These are phyloP conservation scores for Sarocladiaceae sp. DNA, from an alignment of 2,329 filamentous ascomycete genomes.

Conservation along the genomic window DNA sequence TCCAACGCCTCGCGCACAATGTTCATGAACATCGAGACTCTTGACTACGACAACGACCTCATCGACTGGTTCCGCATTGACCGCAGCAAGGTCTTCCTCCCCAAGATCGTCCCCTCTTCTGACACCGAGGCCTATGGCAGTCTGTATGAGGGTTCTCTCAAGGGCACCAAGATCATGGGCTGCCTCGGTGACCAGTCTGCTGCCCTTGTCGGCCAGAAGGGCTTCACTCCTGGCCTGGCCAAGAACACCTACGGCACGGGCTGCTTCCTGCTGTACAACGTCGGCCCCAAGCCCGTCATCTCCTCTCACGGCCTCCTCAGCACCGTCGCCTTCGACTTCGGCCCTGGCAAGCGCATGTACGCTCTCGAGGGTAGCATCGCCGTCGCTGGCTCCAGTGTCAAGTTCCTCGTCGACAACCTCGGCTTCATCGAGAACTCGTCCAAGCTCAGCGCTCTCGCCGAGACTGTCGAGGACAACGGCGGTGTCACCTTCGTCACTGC, in stretches of 20 bases:
- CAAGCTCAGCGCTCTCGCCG: slow-evolving; percentile 38
- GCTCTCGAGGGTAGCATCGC: slow-evolving; percentile 73
- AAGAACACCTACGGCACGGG: slow-evolving; percentile 87
- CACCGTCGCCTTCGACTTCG: slow-evolving; percentile 74
- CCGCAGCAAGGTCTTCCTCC: slow-evolving; percentile 60
- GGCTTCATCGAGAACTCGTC: slow-evolving; percentile 45
- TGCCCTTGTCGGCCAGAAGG: slow-evolving; percentile 73
- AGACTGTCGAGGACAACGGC: slow-evolving; percentile 58
- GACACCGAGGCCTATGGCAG: slow-evolving; percentile 62
- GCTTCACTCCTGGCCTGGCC: slow-evolving; percentile 66
- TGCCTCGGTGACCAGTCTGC: slow-evolving; percentile 79
- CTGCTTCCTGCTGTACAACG: slow-evolving; percentile 79
- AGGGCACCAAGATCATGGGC: slow-evolving; percentile 65
- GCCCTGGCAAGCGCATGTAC: slow-evolving; percentile 60
- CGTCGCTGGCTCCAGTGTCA: slow-evolving; percentile 69
- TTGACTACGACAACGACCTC: slow-evolving; percentile 67
- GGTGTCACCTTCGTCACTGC: slow-evolving; percentile 74
- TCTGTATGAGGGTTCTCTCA: slow-evolving; percentile 53
- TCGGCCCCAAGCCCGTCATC: slow-evolving; percentile 71
- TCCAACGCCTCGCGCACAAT: slow-evolving; percentile 81
- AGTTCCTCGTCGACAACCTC: slow-evolving; percentile 56
- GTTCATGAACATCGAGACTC: slow-evolving; percentile 76
- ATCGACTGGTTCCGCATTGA: slow-evolving; percentile 72
- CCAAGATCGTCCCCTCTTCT: slow-evolving; percentile 72
- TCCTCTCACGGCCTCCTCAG: slow-evolving; percentile 70